Base-by-base conservation (phyloP, 495 filamentous ascomycete species). In the Corynascus novoguineensis region DNA sequence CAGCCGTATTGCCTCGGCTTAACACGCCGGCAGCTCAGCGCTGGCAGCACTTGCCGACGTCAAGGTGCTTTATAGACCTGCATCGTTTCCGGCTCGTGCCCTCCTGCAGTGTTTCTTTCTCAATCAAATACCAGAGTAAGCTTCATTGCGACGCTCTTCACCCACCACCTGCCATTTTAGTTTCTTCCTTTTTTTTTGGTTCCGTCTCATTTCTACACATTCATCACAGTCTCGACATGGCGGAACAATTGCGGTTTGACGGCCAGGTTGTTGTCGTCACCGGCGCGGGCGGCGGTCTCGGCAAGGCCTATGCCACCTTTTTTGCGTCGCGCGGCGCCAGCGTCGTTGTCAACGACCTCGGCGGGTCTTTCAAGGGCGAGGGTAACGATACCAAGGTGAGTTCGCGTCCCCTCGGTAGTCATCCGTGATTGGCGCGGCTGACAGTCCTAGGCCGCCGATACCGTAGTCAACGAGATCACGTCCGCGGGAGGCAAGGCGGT, bases 241-340 rank as follows among this genome's bases (percentile, higher is more conserved):
- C 86, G 65, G 84, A 88, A 24, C 74, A 78, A 74, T 79, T 98
- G 71, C 84, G 95, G 59, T 98, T 85, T 71, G 93, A 97, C 78
- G 88, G 89, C 71, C 95, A 97, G 78, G 92, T 92, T 60, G 90
- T 95, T 61, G 92, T 98, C 52, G 88, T 98, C 61, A 98, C 95
- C 46, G 93, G 93, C 62, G 95, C 95, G 52, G 92, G 93, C 56
- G 95, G 95, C 73, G 93, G 95, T 57, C 75, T 97, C 52, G 93
- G 93, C 50, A 95, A 91, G 75, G 87, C 86, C 67, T 97, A 97
- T 77, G 89, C 89, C 60, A 75, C 83, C 35, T 97, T 96, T 81
- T 97, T 96, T 70, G 93, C 80, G 57, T 89, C 87, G 49, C 81
- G 91, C 64, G 93, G 93, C 60, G 93, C 93, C 51, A 97, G 90